These are phyloP conservation scores for Puccinia triticina DNA, from an alignment of 1,284 basidiomycete genomes.

Conservation along the genomic window DNA sequence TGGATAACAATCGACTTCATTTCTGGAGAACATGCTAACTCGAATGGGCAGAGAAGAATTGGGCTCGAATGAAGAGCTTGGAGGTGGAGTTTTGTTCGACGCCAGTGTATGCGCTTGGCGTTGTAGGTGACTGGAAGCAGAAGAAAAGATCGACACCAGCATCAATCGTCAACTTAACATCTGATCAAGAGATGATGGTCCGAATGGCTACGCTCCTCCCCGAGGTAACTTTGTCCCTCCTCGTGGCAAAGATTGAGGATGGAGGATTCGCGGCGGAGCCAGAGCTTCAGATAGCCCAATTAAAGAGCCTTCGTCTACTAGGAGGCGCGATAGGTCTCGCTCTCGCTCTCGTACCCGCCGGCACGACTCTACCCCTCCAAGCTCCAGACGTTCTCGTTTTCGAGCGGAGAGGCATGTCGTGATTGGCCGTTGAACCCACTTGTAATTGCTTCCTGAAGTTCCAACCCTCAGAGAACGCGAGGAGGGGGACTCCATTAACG, in stretches of 20 bases:
- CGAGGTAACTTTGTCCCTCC: slow-evolving; percentile 40
- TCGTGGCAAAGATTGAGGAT: slow-evolving; percentile 38
- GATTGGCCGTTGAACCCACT: no score
- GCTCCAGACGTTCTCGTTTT: slow-evolving; percentile 13
- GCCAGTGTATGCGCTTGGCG: no score
- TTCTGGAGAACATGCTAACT: no score
- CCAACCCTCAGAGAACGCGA: no score
- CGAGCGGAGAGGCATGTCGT: no score
- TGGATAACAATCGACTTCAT: no score
- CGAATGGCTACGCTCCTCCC: neutral
- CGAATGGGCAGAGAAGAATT: no score
- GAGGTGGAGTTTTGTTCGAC: no score
- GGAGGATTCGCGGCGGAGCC: slow-evolving; percentile 22
- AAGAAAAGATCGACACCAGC: slow-evolving; percentile 53
- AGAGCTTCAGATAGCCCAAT: neutral
- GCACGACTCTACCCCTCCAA: neutral
- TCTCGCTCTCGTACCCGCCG: slow-evolving; percentile 5
- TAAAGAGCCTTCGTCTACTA: neutral
- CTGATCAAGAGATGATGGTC: slow-evolving; percentile 1
- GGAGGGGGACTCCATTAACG: no score
- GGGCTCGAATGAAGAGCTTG: no score
- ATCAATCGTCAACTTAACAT: neutral
- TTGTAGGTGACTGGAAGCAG: slow-evolving; percentile 67
- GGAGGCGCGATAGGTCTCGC: neutral
- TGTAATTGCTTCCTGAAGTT: no score